Evolutionary conservation across 352 stramenopile genomes (phyloP), one percentile per base, ranked within the genome.

Genomic region (Pythium sukuiense): DNA sequence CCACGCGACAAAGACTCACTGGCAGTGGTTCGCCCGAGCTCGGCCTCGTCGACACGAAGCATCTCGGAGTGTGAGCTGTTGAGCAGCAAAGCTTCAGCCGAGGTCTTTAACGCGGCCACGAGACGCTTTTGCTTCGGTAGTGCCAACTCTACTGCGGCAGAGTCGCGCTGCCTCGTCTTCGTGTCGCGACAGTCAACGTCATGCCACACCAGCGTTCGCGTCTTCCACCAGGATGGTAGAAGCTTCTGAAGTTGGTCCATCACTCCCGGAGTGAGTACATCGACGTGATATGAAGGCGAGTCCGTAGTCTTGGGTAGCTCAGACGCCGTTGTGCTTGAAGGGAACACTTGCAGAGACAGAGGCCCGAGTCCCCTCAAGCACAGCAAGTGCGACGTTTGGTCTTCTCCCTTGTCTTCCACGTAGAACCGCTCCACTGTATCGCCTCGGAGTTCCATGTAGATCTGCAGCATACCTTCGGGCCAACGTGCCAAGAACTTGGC

Each of bases 381-480:
- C 43, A 50, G 14, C 43, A 50, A 14, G 43, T 50, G n/a, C 16
- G 43, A 50, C 43, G 7, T 50, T 18, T 50, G 7, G 14, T 50
- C 43, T 29, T 18, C 43, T 6, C 5, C 8, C 43, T 26, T 50
- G 18, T 50, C 43, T 11, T 50, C 43, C n/a, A 55, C 3, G 48
- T 55, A 55, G 48, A 55, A 55, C 27, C 48, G 48, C 24, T 35
- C 20, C 24, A 35, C 26, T 24, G 3, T 24, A 14, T 50, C 11
- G 43, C 43, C 27, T 2, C 52, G 52, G 9, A 45, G 30, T 29
- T 13, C 27, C 29, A 58, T 45, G 52, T 58, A 43, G 52, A 58
- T 45, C 7, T 30, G 52, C 29, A 58, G 32, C 52, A 58, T 30
- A 29, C 18, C 45, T 4, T 58, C 52, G 1, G 52, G 52, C 1